These are phyloP conservation scores for Monosporascus sp. DNA, from an alignment of 2,329 filamentous ascomycete species.

Conservation along the genomic window DNA sequence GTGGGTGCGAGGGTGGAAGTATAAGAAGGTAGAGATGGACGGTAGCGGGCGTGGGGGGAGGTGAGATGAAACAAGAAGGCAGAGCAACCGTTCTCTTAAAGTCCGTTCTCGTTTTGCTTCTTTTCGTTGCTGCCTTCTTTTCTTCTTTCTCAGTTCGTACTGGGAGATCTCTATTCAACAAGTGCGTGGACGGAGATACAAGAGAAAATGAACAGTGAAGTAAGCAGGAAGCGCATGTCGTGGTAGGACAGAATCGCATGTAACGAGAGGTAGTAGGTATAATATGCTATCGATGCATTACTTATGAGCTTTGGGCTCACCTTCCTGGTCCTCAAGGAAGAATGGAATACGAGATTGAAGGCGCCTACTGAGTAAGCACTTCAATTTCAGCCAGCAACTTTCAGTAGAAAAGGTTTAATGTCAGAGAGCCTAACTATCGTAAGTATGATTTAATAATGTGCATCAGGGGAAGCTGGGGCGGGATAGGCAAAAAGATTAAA, in stretches of 20 bases:
- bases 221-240: no score
- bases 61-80: background rate
- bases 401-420: no score
- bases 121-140: background rate
- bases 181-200: background rate
- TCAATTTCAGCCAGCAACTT: no score
- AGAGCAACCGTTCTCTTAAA: background rate
- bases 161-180: background rate
- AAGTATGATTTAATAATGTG: no score
- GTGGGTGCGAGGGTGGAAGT: conserved; percentile 2
- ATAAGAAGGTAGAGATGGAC: background rate
- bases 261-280: background rate
- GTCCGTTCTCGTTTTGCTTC: background rate
- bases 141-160: background rate
- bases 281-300: background rate
- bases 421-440: no score
- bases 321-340: background rate
- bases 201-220: background rate
- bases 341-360: background rate
- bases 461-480: no score
- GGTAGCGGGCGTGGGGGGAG: background rate
- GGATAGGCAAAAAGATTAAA: no score
- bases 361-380: no score
- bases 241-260: background rate
- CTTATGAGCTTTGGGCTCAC: background rate